Percentiles rank a stretch among this genome's conserved stretches.
Conservation (phyloP, 371 early-diverging fungal species). For the Rhizopus arrhizus region DNA sequence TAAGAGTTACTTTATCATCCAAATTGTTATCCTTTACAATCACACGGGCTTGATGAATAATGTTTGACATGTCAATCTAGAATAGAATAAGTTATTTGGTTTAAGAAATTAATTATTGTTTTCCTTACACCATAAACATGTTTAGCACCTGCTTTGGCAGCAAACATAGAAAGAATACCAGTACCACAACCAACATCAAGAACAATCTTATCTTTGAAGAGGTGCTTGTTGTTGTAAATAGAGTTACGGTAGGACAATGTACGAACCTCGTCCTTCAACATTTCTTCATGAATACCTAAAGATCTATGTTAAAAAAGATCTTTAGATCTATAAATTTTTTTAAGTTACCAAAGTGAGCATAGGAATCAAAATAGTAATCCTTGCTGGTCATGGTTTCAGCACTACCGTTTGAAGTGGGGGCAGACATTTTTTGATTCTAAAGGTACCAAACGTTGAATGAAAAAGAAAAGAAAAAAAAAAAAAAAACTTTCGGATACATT, state of each 20-base stretch:
- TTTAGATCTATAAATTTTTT: neutral
- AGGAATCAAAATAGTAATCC: constrained; percentile 95
- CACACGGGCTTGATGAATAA: constrained; percentile 89
- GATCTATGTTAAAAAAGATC: neutral
- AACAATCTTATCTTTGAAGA: constrained; percentile 96
- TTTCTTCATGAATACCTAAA: constrained; percentile 60
- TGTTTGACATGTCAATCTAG: constrained; percentile 93
- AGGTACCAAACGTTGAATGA: neutral
- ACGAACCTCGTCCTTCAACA: constrained; percentile 94
- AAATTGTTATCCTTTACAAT: constrained; percentile 91
- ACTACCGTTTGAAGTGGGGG: neutral
- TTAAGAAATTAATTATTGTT: too few species aligned
- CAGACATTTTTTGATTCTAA: neutral
- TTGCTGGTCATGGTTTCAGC: neutral
- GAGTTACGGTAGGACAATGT: constrained; percentile 92
- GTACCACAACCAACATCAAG: constrained; percentile 99
- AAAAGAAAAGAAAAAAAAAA: neutral
- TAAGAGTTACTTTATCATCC: constrained; percentile 79
- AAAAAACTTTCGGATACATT: neutral
- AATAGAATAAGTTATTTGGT: neutral
- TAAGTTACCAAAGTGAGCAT: constrained; percentile 87
- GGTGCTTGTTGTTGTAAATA: constrained; percentile 90
- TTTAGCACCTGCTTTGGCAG: constrained; percentile 93
- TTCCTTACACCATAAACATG: constrained; percentile 84
- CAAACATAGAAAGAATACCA: constrained; percentile 97